Conservation (phyloP, 2,329 filamentous ascomycete species). For the Paracoccidioides lutzii region DNA sequence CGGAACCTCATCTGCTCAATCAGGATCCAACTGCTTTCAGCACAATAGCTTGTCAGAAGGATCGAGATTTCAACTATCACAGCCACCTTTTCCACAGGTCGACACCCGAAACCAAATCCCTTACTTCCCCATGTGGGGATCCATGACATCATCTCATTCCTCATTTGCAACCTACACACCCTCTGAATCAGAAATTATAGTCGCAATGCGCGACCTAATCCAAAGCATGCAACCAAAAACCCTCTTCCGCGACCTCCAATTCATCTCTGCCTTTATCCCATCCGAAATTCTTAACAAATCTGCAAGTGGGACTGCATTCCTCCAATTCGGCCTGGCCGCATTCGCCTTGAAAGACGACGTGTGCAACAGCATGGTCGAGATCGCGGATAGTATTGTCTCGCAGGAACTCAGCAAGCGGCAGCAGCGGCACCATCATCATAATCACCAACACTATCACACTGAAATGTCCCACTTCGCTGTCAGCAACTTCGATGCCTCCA, state of each 20-base stretch:
- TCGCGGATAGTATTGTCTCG: constrained; percentile 56
- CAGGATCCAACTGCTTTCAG: constrained; percentile 28
- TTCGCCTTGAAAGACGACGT: constrained; percentile 80
- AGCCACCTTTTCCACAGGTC: background rate
- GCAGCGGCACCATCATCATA: constrained; percentile 23
- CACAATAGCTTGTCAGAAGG: constrained; percentile 11
- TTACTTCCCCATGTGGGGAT: constrained; percentile 17
- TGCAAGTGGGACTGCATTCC: constrained; percentile 63
- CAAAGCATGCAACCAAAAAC: constrained; percentile 62
- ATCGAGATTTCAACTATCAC: constrained; percentile 2
- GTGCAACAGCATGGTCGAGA: constrained; percentile 69
- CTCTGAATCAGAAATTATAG: constrained; percentile 52
- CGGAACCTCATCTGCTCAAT: constrained; percentile 26
- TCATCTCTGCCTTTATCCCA: constrained; percentile 49
- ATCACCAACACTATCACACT: constrained; percentile 10
- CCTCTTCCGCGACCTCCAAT: constrained; percentile 69
- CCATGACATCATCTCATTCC: constrained; percentile 19
- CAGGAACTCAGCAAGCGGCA: constrained; percentile 31
- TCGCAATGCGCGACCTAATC: constrained; percentile 55
- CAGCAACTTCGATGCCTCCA: constrained; percentile 5
- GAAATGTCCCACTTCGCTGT: background rate
- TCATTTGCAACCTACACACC: constrained; percentile 27
- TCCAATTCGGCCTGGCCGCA: constrained; percentile 78
- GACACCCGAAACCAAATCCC: constrained; percentile 7
- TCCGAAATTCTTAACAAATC: constrained; percentile 45